Percentiles rank a stretch among this genome's conserved stretches.
phyloP scores from a whole-genome alignment of 140 eudicot species.

The Cichorium intybus region DNA sequence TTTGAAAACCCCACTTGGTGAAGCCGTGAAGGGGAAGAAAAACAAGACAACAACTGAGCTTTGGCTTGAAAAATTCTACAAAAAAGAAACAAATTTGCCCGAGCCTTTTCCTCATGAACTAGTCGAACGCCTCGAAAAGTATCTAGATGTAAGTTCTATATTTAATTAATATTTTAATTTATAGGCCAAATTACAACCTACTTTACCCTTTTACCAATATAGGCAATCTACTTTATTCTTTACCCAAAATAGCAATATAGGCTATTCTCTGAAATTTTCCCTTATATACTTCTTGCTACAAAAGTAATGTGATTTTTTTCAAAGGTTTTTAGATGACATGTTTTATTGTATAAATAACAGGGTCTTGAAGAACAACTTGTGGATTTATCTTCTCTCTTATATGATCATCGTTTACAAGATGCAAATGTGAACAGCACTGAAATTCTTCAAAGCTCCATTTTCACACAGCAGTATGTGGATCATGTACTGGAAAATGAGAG shows the following conservation, averaged over 20 bases:
- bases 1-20: slow-evolving; percentile 94
- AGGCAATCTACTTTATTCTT: no score
- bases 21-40: slow-evolving; percentile 93
- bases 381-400: slow-evolving; percentile 78
- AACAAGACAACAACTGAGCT: slow-evolving; percentile 82
- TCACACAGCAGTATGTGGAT: slow-evolving; percentile 95
- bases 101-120: slow-evolving; percentile 97
- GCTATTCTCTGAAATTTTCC: no score
- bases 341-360: slow-evolving; percentile 54
- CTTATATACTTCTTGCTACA: neutral
- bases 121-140: slow-evolving; percentile 82
- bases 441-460: slow-evolving; percentile 81
- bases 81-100: slow-evolving; percentile 83
- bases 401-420: slow-evolving; percentile 89
- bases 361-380: slow-evolving; percentile 94
- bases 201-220: neutral
- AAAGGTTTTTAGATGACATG: no score
- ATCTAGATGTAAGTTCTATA: slow-evolving; percentile 70
- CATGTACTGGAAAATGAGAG: slow-evolving; percentile 67
- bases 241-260: no score
- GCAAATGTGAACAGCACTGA: slow-evolving; percentile 86
- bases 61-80: slow-evolving; percentile 96
- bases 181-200: neutral
- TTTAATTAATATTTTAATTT: neutral
- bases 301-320: neutral